Conservation (phyloP, 2,329 filamentous ascomycete genomes). For the Dothistroma septosporum region DNA sequence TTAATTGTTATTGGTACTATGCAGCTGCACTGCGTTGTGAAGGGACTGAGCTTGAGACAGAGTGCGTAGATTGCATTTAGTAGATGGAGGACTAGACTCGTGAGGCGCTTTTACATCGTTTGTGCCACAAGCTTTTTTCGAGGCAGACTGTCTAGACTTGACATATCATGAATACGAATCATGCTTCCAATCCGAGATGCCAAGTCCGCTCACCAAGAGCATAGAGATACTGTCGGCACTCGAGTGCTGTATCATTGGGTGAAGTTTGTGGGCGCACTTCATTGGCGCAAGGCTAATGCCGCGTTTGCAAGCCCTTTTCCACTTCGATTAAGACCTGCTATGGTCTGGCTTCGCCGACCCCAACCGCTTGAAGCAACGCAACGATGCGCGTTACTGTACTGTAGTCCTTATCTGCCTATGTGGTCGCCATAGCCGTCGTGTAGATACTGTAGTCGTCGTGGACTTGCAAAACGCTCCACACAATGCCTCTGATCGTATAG, state of each 20-base stretch:
- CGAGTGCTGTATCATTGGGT: background rate
- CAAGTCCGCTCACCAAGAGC: background rate
- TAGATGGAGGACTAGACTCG: too few species aligned
- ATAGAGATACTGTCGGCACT: background rate
- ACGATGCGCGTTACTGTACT: too few species aligned
- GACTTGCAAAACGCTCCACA: background rate
- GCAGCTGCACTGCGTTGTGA: too few species aligned
- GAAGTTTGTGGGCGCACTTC: background rate
- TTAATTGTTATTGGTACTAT: too few species aligned
- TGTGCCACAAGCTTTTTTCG: too few species aligned
- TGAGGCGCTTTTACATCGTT: too few species aligned
- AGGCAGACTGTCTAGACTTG: background rate
- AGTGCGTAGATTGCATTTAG: too few species aligned
- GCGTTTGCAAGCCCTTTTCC: background rate
- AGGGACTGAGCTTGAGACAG: too few species aligned
- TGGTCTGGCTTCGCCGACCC: too few species aligned
- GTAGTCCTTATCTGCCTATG: background rate
- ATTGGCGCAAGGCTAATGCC: background rate
- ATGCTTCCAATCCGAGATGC: background rate
- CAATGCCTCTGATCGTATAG: background rate
- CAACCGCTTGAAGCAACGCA: background rate
- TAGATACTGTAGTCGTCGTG: background rate
- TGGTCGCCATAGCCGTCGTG: background rate
- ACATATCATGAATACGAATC: background rate
- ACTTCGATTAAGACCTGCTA: background rate